Evolutionary conservation across 2,329 filamentous ascomycete genomes (phyloP).

Genomic region (Colletotrichum truncatum): DNA sequence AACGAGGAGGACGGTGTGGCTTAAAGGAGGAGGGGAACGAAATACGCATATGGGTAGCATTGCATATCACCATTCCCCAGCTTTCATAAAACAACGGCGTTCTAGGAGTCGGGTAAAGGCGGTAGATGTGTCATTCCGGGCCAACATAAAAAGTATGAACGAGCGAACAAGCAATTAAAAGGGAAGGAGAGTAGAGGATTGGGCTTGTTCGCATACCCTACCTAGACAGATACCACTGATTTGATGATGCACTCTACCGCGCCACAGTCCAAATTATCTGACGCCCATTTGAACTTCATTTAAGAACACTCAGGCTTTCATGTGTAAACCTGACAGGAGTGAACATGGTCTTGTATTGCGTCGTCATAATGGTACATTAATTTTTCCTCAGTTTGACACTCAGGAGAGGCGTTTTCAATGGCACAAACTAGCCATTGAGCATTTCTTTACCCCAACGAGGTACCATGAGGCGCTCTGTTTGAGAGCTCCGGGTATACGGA

Average conservation of each 20-base stretch:
- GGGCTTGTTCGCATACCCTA: neutral
- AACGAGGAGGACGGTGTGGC: conserved; percentile 61
- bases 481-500: conserved; percentile 9
- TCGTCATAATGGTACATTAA: neutral
- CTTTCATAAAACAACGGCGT: conserved; percentile 14
- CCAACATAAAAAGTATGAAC: neutral
- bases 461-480: neutral
- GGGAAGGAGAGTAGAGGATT: neutral
- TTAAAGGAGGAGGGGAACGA: neutral
- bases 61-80: neutral
- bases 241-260: conserved; percentile 6
- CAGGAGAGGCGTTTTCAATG: neutral
- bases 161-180: neutral
- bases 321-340: too few species aligned
- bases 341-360: neutral
- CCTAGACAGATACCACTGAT: conserved; percentile 28
- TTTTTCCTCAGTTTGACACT: neutral
- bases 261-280: neutral
- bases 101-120: neutral
- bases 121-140: neutral
- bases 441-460: neutral
- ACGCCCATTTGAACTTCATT: too few species aligned
- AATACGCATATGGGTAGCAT: neutral
- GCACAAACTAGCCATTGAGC: too few species aligned
- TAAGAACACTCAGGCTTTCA: too few species aligned